Base-by-base conservation (phyloP, 495 filamentous ascomycete species). In the Thozetella sp. region DNA sequence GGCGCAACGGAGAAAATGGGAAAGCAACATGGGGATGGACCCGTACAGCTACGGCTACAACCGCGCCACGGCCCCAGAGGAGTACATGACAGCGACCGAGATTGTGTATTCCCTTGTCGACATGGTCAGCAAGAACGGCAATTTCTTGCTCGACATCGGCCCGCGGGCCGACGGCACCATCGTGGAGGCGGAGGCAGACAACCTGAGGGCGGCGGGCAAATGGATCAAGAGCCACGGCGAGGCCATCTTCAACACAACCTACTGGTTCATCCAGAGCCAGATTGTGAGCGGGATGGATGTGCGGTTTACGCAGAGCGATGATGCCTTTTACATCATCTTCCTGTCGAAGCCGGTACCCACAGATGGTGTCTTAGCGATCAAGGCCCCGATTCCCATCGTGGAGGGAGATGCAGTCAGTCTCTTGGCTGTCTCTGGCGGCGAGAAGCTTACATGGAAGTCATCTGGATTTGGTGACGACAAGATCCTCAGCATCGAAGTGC, bases 11-110 rank as follows among this genome's bases (percentile, higher is more conserved):
- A 75, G 83, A 6, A 85, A 85, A 58, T 86, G 82, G 83, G 83
- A 85, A 65, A 76, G 63, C 51, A 85, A 77, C 60, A 71, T 74
- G 37, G 83, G 82, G 11, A 80, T 86, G 77, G 83, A 86, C 55
- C 82, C 83, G 0, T 83, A 70, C 58, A 75, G 69, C 40, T 86
- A 84, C 64, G 82, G 83, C 11, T 86, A 82, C 62, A 86, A 86
- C 60, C 69, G 74, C 2, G 82, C 81, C 0, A 86, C 83, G 2
- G 75, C 81, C 0, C 26, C 60, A 0, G 63, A 60, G 0, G 71
- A 67, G 23, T 86, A 86, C 59, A 76, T 86, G 74, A 84, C 80
- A 46, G 81, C 83, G 4, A 71, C 60, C 19, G 67, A 58, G 2
- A 73, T 85, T 37, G 72, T 85, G 0, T 69, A 67, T 22, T 70